Percentiles rank a stretch among this genome's conserved stretches.
These are phyloP conservation scores for Termitomyces sp. DNA, from an alignment of 768 basidiomycete species.

Conservation along the genomic window DNA sequence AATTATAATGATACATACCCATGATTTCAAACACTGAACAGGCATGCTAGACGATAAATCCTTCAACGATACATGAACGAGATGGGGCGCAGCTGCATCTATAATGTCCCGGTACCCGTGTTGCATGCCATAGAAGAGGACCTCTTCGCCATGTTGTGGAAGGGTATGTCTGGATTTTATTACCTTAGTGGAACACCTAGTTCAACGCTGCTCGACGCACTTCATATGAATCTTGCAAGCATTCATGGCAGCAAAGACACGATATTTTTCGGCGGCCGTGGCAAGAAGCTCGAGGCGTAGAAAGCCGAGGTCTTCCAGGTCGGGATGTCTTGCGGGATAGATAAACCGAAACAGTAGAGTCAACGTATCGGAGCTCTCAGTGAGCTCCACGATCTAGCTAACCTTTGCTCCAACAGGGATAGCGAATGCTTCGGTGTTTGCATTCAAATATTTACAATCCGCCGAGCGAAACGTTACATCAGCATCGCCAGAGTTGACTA, in stretches of 20 bases:
- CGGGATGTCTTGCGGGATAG: background rate
- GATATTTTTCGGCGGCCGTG: background rate
- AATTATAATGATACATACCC: no score
- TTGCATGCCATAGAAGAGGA: conserved; percentile 8
- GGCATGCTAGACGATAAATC: conserved; percentile 5
- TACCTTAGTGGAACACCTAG: background rate
- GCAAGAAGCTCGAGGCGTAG: background rate
- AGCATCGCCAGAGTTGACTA: background rate
- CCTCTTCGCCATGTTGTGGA: background rate
- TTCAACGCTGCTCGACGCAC: background rate
- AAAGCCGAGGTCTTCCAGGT: background rate
- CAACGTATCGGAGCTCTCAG: background rate
- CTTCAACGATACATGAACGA: conserved; percentile 1
- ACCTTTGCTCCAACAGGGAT: background rate
- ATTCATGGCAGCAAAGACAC: background rate
- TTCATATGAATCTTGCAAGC: background rate
- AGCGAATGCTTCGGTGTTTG: background rate
- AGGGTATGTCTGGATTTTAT: background rate
- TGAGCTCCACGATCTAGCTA: background rate
- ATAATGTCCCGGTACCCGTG: conserved; percentile 10
- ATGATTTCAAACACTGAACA: background rate
- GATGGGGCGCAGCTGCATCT: conserved; percentile 5
- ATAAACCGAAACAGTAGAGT: background rate
- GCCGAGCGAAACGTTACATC: background rate
- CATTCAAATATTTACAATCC: background rate